A percentile compares a stretch with the other conserved stretches of the same genome.
Conservation (phyloP, 2,329 filamentous ascomycete genomes). For the Passalora sequoiae region DNA sequence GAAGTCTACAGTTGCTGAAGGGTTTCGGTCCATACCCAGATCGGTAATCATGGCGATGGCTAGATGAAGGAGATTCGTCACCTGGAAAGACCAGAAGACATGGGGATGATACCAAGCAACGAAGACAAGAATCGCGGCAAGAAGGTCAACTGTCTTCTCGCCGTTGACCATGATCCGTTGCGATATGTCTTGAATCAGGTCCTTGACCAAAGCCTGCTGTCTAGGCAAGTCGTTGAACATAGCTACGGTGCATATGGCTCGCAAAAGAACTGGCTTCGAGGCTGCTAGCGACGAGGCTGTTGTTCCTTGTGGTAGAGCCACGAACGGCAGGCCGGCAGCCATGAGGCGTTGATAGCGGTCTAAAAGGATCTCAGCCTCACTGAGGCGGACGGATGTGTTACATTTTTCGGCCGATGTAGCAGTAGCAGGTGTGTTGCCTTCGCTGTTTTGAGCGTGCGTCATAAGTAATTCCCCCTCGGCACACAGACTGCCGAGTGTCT, state of each 20-base stretch:
- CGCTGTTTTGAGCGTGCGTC: background rate
- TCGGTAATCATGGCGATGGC: slow-evolving; percentile 28
- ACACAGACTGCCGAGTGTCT: slow-evolving; percentile 7
- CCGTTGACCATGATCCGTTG: slow-evolving; percentile 29
- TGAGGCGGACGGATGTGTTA: slow-evolving; percentile 16
- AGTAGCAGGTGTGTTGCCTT: background rate
- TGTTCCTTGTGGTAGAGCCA: slow-evolving; percentile 19
- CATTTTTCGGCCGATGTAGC: background rate
- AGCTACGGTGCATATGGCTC: slow-evolving; percentile 28
- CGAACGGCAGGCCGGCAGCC: slow-evolving; percentile 26
- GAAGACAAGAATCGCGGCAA: slow-evolving; percentile 26
- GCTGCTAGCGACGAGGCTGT: slow-evolving; percentile 23
- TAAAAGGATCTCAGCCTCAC: slow-evolving; percentile 27
- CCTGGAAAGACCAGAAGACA: slow-evolving; percentile 29
- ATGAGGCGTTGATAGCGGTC: slow-evolving; percentile 27
- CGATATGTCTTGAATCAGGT: slow-evolving; percentile 28
- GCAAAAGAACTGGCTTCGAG: slow-evolving; percentile 28
- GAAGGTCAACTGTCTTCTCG: slow-evolving; percentile 29
- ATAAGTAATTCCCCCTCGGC: background rate
- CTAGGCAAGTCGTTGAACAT: slow-evolving; percentile 27
- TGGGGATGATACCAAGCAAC: slow-evolving; percentile 29
- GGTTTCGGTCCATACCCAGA: slow-evolving; percentile 26
- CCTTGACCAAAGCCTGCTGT: slow-evolving; percentile 26
- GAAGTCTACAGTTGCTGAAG: slow-evolving; percentile 15
- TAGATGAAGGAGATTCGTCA: slow-evolving; percentile 28